Evolutionary conservation across 2,329 filamentous ascomycete species (phyloP), one percentile per base, ranked within the genome.

Genomic region (Orbilia oligospora): DNA sequence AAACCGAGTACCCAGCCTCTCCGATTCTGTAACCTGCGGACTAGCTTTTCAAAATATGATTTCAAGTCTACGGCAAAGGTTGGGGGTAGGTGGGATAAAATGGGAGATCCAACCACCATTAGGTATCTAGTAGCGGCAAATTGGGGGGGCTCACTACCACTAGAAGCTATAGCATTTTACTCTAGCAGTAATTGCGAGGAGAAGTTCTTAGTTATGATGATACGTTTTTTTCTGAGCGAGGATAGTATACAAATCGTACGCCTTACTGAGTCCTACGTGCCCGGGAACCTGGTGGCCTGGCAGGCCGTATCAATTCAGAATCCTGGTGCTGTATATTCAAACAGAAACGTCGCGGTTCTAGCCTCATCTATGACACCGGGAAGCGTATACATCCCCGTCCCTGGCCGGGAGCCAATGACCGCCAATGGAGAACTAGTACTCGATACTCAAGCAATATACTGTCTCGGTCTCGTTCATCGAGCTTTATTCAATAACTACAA

Each of bases 131-230:
- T n/a, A 2, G 14, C 10, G 5, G 58, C 12, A 16, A 48, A 64
- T 14, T 64, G 58, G 58, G 58, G 38, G 5, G 58, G 12, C n/a
- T 18, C 18, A 3, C 14, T 27, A 46, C 36, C 36, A 9, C 6
- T 64, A 3, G 36, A 30, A 16, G 58, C 58, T n/a, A 44, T 64
- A 9, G 58, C 58, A 24, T 64, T 64, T 18, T 64, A 46, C 14
- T 64, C 58, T 18, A 44, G 18, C 9, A n/a, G 0, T 24, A 64
- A 2, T 3, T 64, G 58, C 12, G 18, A 1, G 1, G 36, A 64
- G 20, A 30, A n/a, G 4, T 44, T 36, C 6, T 24, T 64, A 24
- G 58, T 10, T 2, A 44, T 64, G 58, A 18, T 44, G 1, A 64
- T 64, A 44, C 18, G 58, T 3, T 48, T 64, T 4, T 27, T 64